Conservation (phyloP, 2,329 filamentous ascomycete species). For the Penicillium decumbens region DNA sequence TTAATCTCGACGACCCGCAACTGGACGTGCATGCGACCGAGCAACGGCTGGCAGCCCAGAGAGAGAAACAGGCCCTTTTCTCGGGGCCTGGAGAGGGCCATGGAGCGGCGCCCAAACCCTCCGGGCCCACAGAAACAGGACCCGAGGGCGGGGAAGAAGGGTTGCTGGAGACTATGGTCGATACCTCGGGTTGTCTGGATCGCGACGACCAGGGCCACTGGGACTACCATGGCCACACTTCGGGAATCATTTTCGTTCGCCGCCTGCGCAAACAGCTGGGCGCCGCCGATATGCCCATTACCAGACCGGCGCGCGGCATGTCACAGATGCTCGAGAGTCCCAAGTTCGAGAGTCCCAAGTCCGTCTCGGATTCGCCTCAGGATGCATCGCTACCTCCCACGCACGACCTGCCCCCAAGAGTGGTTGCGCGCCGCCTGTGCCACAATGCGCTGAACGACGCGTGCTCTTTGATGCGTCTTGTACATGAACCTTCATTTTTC, state of each 20-base stretch:
- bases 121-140: slow-evolving; percentile 26
- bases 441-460: slow-evolving; percentile 59
- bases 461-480: slow-evolving; percentile 62
- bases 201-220: slow-evolving; percentile 86
- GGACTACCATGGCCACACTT: slow-evolving; percentile 93
- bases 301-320: slow-evolving; percentile 45
- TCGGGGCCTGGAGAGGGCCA: neutral
- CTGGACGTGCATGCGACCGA: slow-evolving; percentile 73
- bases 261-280: slow-evolving; percentile 85
- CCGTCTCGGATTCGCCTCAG: slow-evolving; percentile 60
- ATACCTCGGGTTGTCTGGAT: slow-evolving; percentile 84
- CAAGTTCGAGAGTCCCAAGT: slow-evolving; percentile 63
- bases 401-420: slow-evolving; percentile 64
- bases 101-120: slow-evolving; percentile 14
- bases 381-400: slow-evolving; percentile 51
- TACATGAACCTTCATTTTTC: slow-evolving; percentile 79
- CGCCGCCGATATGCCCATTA: slow-evolving; percentile 51
- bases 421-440: slow-evolving; percentile 54
- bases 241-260: slow-evolving; percentile 80
- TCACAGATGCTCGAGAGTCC: slow-evolving; percentile 66
- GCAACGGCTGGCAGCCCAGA: slow-evolving; percentile 52
- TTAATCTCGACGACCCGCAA: slow-evolving; percentile 78
- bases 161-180: slow-evolving; percentile 88
- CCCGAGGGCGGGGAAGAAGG: slow-evolving; percentile 57
- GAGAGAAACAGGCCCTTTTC: slow-evolving; percentile 22